These are phyloP conservation scores for Geotrichum macrosporum DNA, from an alignment of 1,139 yeast species.

Conservation along the genomic window DNA sequence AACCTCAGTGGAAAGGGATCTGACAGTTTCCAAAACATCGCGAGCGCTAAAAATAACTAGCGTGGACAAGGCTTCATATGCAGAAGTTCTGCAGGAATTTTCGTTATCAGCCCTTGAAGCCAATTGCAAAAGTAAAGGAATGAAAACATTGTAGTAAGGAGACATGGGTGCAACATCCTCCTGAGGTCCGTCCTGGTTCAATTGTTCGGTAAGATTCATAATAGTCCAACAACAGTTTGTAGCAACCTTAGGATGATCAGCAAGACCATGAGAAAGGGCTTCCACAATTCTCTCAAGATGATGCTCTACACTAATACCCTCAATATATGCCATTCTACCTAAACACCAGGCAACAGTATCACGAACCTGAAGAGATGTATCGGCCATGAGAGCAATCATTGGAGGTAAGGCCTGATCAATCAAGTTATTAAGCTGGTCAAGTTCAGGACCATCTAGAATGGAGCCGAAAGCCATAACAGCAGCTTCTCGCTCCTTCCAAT, in stretches of 20 bases:
- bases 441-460: conserved; percentile 90
- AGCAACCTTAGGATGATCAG: conserved; percentile 86
- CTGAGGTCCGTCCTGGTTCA: conserved; percentile 55
- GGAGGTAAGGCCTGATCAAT: conserved; percentile 81
- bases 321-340: conserved; percentile 91
- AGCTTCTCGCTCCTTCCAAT: conserved; percentile 93
- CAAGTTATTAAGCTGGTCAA: conserved; percentile 58
- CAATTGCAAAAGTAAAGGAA: conserved; percentile 66
- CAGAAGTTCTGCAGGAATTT: conserved; percentile 85
- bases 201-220: conserved; percentile 83
- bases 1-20: conserved; percentile 69
- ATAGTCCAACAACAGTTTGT: conserved; percentile 97
- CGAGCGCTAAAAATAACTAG: conserved; percentile 71
- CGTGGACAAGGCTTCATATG: conserved; percentile 86
- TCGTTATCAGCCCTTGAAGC: conserved; percentile 77
- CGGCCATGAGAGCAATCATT: conserved; percentile 66
- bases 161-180: conserved; percentile 63
- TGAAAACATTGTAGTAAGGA: conserved; percentile 61
- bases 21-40: conserved; percentile 65
- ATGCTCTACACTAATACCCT: conserved; percentile 61
- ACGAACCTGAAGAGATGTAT: conserved; percentile 75
- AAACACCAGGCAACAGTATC: conserved; percentile 99
- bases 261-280: conserved; percentile 71
- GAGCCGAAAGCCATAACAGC: conserved; percentile 99
- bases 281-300: conserved; percentile 67